Conservation (phyloP, 2,329 filamentous ascomycete species). For the Fusarium continuum region DNA sequence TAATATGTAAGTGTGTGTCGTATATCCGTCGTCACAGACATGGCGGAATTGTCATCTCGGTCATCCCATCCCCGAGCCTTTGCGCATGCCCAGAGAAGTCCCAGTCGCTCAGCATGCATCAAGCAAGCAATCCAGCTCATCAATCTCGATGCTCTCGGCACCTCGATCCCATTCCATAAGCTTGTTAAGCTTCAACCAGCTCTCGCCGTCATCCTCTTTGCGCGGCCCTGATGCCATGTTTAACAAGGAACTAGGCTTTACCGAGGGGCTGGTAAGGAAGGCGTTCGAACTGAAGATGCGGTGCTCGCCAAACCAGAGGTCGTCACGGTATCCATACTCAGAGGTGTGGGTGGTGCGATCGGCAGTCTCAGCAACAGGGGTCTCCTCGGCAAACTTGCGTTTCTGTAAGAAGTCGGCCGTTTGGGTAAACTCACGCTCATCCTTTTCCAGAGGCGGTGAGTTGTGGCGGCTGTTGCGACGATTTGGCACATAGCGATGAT, state of each 20-base stretch:
- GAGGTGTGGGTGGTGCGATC: slow-evolving; percentile 44
- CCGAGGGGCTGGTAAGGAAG: slow-evolving; percentile 65
- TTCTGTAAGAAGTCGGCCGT: slow-evolving; percentile 86
- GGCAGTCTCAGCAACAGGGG: slow-evolving; percentile 41
- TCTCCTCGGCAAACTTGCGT: slow-evolving; percentile 63
- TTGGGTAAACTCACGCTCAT: slow-evolving; percentile 96
- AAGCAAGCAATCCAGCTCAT: slow-evolving; percentile 90
- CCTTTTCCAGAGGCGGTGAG: slow-evolving; percentile 89
- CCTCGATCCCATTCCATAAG: slow-evolving; percentile 70
- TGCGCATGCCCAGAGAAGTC: slow-evolving; percentile 32
- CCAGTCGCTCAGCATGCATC: slow-evolving; percentile 68
- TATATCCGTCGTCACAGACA: slow-evolving; percentile 40
- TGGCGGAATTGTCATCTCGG: slow-evolving; percentile 35
- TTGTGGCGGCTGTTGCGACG: slow-evolving; percentile 67
- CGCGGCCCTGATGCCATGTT: slow-evolving; percentile 42
- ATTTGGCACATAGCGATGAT: slow-evolving; percentile 50
- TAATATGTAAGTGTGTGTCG: slow-evolving; percentile 35
- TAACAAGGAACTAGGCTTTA: slow-evolving; percentile 49
- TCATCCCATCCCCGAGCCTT: slow-evolving; percentile 34
- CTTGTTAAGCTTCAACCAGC: slow-evolving; percentile 54
- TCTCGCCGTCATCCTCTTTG: slow-evolving; percentile 52
- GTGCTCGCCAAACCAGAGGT: slow-evolving; percentile 63
- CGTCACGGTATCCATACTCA: slow-evolving; percentile 56
- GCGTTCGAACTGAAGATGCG: slow-evolving; percentile 49
- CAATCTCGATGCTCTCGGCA: slow-evolving; percentile 89